A percentile compares a stretch with the other conserved stretches of the same genome.
phyloP scores from a whole-genome alignment of 345 rosid genomes.

The Salix purpurea region DNA sequence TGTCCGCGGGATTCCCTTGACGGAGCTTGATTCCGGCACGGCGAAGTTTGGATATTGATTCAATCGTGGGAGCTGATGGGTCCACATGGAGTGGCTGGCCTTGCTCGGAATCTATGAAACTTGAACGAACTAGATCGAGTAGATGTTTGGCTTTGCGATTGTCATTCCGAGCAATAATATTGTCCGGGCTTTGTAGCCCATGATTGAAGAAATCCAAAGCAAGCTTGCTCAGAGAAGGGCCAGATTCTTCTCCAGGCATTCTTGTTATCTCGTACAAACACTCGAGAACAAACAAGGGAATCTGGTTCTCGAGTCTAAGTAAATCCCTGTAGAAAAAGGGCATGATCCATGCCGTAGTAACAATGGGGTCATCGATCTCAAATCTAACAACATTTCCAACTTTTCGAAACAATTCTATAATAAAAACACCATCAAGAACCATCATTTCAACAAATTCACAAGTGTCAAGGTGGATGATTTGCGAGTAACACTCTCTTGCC shows the following conservation, averaged over 20 bases:
- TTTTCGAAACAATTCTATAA: slow-evolving; percentile 61
- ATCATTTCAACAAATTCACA: slow-evolving; percentile 61
- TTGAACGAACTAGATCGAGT: slow-evolving; percentile 61
- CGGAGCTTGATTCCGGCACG: slow-evolving; percentile 51
- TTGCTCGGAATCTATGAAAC: slow-evolving; percentile 37
- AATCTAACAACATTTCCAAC: slow-evolving; percentile 30
- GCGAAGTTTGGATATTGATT: slow-evolving; percentile 64
- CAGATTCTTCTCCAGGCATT: slow-evolving; percentile 24
- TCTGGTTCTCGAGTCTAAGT: slow-evolving; percentile 51
- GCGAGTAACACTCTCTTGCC: slow-evolving; percentile 69
- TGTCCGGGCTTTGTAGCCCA: slow-evolving; percentile 35
- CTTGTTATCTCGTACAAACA: slow-evolving; percentile 43
- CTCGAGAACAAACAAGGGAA: slow-evolving; percentile 68
- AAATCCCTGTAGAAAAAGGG: slow-evolving; percentile 68
- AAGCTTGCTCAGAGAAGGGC: slow-evolving; percentile 34
- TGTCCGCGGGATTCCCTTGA: slow-evolving; percentile 23
- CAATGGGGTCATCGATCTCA: slow-evolving; percentile 59
- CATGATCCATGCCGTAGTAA: slow-evolving; percentile 67
- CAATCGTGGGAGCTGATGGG: slow-evolving; percentile 41
- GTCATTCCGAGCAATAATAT: slow-evolving; percentile 24
- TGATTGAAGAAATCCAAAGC: slow-evolving; percentile 65
- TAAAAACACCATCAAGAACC: slow-evolving; percentile 66
- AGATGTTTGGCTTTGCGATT: slow-evolving; percentile 46
- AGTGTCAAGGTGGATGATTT: slow-evolving; percentile 32
- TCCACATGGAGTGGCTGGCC: neutral